Evolutionary conservation across 306 rosid genomes (phyloP), one percentile per base, ranked within the genome.

Genomic region (Clitoria ternatea): DNA sequence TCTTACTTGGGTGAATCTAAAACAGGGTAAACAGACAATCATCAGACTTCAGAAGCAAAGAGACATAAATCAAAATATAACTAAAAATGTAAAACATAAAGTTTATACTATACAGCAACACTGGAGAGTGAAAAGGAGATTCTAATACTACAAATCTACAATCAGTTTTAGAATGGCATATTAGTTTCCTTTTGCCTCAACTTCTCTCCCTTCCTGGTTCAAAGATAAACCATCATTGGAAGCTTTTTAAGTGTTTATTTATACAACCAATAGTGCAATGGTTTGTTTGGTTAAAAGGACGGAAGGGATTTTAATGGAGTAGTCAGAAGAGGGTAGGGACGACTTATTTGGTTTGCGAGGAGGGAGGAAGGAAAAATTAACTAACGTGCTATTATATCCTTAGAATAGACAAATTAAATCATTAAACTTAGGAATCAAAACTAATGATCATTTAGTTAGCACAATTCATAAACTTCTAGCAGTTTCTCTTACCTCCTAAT

Each of bases 1-100:
- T 77, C 45, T 80, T 69, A 78, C 77, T 72, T 17, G 45, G 60
- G 60, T 78, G 79, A 84, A 87, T 61, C 97, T 91, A 62, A 56
- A 52, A 66, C 14, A 73, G 69, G 60, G 70, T 10, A 80, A 43
- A 73, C 54, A 67, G 17, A 50, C 4, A 50, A 70, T 43, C 44
- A 64, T n/a, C n/a, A n/a, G n/a, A n/a, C n/a, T n/a, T 40, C 49
- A 69, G 61, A 55, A 62, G 57, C 62, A 73, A 60, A 72, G 26
- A 44, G 29, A 23, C 29, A 52, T 2, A 55, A 1, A 45, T 29
- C 36, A 36, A 52, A 37, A 26, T 30, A 40, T n/a, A n/a, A n/a
- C n/a, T n/a, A n/a, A n/a, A n/a, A n/a, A 49, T 5, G 32, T 15
- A 49, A 23, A 12, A 33, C n/a, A 64, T 35, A 12, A 54, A 64